Conservation (phyloP, 371 early-diverging fungal genomes). For the Actinomortierella ambigua region DNA sequence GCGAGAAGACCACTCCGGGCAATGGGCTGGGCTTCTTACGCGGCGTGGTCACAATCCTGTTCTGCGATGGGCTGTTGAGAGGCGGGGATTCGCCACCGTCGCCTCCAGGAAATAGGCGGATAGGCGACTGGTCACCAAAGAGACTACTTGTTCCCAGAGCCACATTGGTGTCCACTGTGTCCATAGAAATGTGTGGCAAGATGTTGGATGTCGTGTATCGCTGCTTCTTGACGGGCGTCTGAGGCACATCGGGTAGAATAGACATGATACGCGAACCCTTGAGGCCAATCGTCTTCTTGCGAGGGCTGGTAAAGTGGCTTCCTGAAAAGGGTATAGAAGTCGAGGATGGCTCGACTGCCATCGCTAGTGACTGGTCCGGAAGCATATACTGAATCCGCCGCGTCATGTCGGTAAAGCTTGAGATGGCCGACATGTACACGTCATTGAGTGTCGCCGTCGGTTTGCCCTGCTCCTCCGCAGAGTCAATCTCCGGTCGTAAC, state of each 20-base stretch:
- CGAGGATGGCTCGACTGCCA: too few relatives aligned
- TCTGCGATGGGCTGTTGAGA: neutral
- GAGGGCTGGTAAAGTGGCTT: too few relatives aligned
- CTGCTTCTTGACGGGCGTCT: constrained; percentile 34
- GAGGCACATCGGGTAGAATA: constrained; percentile 35
- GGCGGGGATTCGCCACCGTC: constrained; percentile 16
- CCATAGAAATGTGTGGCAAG: constrained; percentile 38
- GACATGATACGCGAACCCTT: constrained; percentile 35
- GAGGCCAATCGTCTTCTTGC: constrained; percentile 11
- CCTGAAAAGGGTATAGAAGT: too few relatives aligned
- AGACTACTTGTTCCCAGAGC: constrained; percentile 39
- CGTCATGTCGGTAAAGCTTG: constrained; percentile 55
- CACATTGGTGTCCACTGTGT: constrained; percentile 39
- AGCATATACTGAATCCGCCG: constrained; percentile 19
- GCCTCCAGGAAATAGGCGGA: constrained; percentile 15
- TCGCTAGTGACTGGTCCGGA: too few relatives aligned
- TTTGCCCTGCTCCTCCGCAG: constrained; percentile 17
- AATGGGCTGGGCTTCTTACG: constrained; percentile 20
- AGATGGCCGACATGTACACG: constrained; percentile 55
- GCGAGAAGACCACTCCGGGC: constrained; percentile 20
- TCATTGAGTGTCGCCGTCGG: constrained; percentile 40
- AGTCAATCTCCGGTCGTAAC: constrained; percentile 38
- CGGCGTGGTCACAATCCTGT: constrained; percentile 2
- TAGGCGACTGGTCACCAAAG: constrained; percentile 31
- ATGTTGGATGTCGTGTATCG: constrained; percentile 23